Percentiles rank a stretch among this genome's conserved stretches.
These are phyloP conservation scores for Rhypophila decipiens DNA, from an alignment of 495 filamentous ascomycete species.

Conservation along the genomic window DNA sequence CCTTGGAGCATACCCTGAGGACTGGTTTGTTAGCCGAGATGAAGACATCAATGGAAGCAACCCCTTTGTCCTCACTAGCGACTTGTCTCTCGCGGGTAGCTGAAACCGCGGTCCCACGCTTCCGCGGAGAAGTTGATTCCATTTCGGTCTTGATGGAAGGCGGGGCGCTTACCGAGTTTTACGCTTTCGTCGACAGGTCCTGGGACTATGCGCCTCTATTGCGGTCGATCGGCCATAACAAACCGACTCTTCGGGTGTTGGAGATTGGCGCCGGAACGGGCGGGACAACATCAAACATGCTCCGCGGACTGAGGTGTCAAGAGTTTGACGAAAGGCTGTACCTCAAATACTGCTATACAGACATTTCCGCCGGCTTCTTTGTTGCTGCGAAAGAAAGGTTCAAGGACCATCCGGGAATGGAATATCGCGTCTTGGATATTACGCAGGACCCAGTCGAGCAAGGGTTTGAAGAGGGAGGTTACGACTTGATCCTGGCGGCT, in stretches of 20 bases:
- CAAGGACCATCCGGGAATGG: conserved; percentile 15
- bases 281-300: not conserved
- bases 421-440: conserved; percentile 38
- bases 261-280: not conserved
- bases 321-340: not conserved
- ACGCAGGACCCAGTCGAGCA: conserved; percentile 35
- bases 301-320: not conserved
- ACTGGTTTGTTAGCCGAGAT: not conserved
- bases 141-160: not conserved
- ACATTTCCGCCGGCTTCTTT: not conserved
- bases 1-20: not conserved
- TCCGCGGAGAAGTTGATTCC: not conserved
- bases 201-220: not conserved
- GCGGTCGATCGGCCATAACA: not conserved
- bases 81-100: not conserved
- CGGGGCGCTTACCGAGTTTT: not conserved
- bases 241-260: not conserved
- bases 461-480: conserved; percentile 32
- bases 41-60: not conserved
- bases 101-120: not conserved
- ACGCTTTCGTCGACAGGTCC: not conserved
- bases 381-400: not conserved
- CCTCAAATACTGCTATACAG: not conserved
- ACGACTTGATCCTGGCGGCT: conserved; percentile 45
- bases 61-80: not conserved